Conservation (phyloP, 306 rosid genomes). For the Quercus wislizeni region DNA sequence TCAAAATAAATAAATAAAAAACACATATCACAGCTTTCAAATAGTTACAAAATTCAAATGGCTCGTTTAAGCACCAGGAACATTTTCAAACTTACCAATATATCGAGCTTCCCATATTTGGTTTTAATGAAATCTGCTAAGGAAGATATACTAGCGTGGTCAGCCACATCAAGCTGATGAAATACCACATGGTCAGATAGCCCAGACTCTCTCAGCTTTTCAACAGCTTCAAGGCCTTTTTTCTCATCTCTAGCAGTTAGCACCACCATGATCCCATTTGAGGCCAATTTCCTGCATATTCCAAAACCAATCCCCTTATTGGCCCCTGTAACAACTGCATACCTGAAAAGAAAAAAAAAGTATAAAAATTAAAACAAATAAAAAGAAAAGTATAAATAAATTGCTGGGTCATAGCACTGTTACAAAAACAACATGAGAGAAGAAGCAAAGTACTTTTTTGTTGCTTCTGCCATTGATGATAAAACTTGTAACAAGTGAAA, state of each 20-base stretch:
- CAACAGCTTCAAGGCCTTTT: not conserved
- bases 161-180: not conserved
- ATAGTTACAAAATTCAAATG: too few species aligned
- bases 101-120: too few species aligned
- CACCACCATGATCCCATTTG: not conserved
- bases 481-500: not conserved
- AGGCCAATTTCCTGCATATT: not conserved
- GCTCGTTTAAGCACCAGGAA: too few species aligned
- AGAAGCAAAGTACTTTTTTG: not conserved
- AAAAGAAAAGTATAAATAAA: too few species aligned
- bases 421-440: not conserved
- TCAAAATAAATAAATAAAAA: too few species aligned
- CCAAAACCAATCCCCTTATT: not conserved
- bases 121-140: too few species aligned
- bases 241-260: slow-evolving; percentile 1
- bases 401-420: too few species aligned
- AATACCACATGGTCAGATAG: not conserved
- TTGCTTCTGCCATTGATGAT: not conserved
- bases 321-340: not conserved
- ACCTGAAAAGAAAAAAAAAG: too few species aligned
- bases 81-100: too few species aligned
- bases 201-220: not conserved
- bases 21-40: too few species aligned
- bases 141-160: too few species aligned
- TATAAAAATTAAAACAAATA: too few species aligned